Percentiles rank a stretch among this genome's conserved stretches.
phyloP scores from a whole-genome alignment of 805 yeast genomes.

The Ogataea minuta region DNA sequence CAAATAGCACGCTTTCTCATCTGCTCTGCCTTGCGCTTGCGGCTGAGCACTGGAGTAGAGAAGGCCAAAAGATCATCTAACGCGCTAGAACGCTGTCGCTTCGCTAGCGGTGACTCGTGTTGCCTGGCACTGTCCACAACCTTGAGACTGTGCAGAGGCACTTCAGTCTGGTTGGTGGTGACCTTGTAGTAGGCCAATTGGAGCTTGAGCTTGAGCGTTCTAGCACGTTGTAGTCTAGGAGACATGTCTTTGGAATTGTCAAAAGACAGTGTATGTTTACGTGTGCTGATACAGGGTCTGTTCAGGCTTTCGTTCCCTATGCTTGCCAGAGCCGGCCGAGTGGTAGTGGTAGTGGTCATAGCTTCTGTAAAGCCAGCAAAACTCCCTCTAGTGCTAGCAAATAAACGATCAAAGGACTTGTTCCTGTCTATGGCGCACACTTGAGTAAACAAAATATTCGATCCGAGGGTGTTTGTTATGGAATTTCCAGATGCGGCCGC shows the following conservation, averaged over 20 bases:
- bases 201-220: constrained; percentile 45
- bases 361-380: background rate
- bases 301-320: constrained; percentile 3
- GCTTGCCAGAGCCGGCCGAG: constrained; percentile 11
- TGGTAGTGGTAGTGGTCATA: constrained; percentile 19
- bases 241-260: constrained; percentile 14
- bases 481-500: constrained; percentile 15
- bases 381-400: constrained; percentile 4
- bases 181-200: constrained; percentile 53
- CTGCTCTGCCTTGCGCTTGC: constrained; percentile 6
- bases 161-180: constrained; percentile 44
- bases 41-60: constrained; percentile 26
- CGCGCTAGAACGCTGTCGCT: constrained; percentile 25
- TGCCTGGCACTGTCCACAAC: constrained; percentile 14
- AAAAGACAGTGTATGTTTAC: constrained; percentile 2
- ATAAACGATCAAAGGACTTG: constrained; percentile 1
- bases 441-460: constrained; percentile 17
- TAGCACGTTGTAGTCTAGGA: constrained; percentile 35
- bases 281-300: background rate
- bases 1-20: constrained; percentile 14
- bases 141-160: constrained; percentile 33
- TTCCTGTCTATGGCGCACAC: constrained; percentile 12
- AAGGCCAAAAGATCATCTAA: constrained; percentile 37
- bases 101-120: constrained; percentile 12
- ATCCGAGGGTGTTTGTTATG: constrained; percentile 20